Evolutionary conservation across 2,329 filamentous ascomycete species (phyloP), one percentile per base, ranked within the genome.

Genomic region (Alternaria incomplexa): DNA sequence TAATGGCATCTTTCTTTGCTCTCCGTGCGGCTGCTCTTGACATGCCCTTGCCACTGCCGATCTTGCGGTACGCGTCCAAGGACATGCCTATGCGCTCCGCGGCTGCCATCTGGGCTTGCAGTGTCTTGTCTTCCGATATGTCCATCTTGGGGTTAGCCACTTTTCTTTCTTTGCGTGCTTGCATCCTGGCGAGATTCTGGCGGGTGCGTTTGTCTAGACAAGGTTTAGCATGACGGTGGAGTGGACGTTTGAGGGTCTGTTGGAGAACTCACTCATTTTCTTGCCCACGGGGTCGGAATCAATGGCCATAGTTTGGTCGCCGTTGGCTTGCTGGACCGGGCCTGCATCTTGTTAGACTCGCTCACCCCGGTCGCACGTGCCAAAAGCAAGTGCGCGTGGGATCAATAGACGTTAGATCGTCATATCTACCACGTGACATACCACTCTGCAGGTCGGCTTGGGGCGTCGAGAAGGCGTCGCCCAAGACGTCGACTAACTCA

Each of bases 121-220:
- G 12, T 20, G 54, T 62, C 43, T 62, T 58, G 50, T 62, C 61
- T 50, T 59, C 50, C 13, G 50, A 54, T 6, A 32, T 46, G 23
- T 62, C 63, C 61, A 47, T 51, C 30, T 63, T 55, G 53, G 53
- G 30, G 23, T 47, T 60, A 36, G 47, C 17, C 3, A 43, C 51
- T 47, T 57, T 59, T 46, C 53, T 66, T 30, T 58, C 54, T 40
- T 62, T 64, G 22, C 67, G 66, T 25, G 67, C 66, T 48, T 70
- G 62, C 63, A 68, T 66, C n/a, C 46, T 68, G n/a, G 61, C 66
- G 26, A 71, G 50, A 30, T 71, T 71, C 36, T 71, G 67, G 17
- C 69, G 69, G 30, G 65, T 63, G 12, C 69, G 65, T 57, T 67
- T 71, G 23, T 58, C 69, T 71, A 17, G n/a, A 43, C 6, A 5